phyloP scores from a whole-genome alignment of 371 early-diverging fungal genomes.

The Lichtheimia ornata region DNA sequence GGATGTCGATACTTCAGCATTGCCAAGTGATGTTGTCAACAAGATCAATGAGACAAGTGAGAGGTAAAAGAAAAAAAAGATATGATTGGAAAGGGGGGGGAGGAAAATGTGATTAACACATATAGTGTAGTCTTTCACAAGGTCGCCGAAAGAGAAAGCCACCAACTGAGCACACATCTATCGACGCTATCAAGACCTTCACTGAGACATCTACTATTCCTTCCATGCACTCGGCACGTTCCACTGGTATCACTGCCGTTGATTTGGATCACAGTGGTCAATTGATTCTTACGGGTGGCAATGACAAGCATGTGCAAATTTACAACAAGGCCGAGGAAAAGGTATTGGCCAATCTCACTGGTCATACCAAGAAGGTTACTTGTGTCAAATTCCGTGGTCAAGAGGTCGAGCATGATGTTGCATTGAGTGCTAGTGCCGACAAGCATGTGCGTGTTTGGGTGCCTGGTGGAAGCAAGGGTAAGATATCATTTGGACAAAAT shows the following conservation, averaged over 20 bases:
- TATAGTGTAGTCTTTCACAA: conserved; percentile 56
- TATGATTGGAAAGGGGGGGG: background rate
- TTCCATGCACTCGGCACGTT: conserved; percentile 75
- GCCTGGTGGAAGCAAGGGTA: conserved; percentile 34
- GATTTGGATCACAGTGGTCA: conserved; percentile 65
- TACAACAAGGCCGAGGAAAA: conserved; percentile 66
- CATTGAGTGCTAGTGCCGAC: conserved; percentile 80
- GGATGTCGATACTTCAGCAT: conserved; percentile 56
- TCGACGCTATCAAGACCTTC: conserved; percentile 69
- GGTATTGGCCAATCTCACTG: conserved; percentile 73
- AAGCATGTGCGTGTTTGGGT: conserved; percentile 82
- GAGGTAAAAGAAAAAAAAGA: conserved; percentile 32
- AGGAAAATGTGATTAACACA: background rate
- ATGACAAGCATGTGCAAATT: conserved; percentile 77
- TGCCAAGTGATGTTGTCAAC: conserved; percentile 55
- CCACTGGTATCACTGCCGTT: conserved; percentile 78
- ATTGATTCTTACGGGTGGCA: conserved; percentile 78
- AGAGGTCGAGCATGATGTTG: conserved; percentile 51
- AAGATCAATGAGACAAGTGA: conserved; percentile 64
- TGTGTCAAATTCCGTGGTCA: conserved; percentile 69
- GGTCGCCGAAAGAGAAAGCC: conserved; percentile 86
- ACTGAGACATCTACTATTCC: conserved; percentile 53
- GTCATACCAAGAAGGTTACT: conserved; percentile 80
- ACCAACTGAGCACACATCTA: conserved; percentile 69
- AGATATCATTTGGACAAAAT: background rate